A percentile compares a stretch with the other conserved stretches of the same genome.
Conservation (phyloP, 2,329 filamentous ascomycete genomes). For the Podosphaera aphanis region DNA sequence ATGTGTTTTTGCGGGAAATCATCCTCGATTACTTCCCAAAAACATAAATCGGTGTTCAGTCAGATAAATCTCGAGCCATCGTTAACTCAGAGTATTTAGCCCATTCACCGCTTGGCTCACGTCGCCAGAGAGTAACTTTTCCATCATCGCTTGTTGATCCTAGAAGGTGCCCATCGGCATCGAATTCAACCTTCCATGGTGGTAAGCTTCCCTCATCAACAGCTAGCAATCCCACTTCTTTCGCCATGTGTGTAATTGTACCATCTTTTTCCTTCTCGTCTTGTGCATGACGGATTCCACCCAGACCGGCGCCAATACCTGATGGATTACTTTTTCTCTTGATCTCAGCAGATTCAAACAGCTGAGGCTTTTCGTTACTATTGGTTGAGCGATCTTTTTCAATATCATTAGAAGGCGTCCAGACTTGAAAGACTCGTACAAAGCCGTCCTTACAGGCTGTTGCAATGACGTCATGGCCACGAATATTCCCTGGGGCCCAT, state of each 20-base stretch:
- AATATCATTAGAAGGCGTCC: conserved; percentile 24
- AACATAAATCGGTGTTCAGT: not conserved
- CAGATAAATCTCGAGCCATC: conserved; percentile 7
- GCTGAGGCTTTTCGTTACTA: conserved; percentile 19
- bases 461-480: conserved; percentile 74
- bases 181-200: conserved; percentile 55
- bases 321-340: conserved; percentile 18
- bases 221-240: conserved; percentile 42
- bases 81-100: conserved; percentile 14
- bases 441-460: conserved; percentile 83
- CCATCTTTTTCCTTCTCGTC: conserved; percentile 33
- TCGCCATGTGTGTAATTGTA: conserved; percentile 32
- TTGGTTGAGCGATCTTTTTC: conserved; percentile 14
- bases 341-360: conserved; percentile 9
- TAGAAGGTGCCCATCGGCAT: conserved; percentile 45
- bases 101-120: conserved; percentile 17
- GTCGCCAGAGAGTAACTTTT: conserved; percentile 35
- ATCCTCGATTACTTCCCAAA: too few species aligned
- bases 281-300: conserved; percentile 21
- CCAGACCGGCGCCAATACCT: conserved; percentile 29
- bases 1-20: too few species aligned
- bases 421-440: conserved; percentile 67
- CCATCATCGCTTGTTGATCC: conserved; percentile 60
- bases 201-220: conserved; percentile 34
- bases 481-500: conserved; percentile 79